Conservation (phyloP, 2,329 filamentous ascomycete genomes). For the Neurospora crassa region DNA sequence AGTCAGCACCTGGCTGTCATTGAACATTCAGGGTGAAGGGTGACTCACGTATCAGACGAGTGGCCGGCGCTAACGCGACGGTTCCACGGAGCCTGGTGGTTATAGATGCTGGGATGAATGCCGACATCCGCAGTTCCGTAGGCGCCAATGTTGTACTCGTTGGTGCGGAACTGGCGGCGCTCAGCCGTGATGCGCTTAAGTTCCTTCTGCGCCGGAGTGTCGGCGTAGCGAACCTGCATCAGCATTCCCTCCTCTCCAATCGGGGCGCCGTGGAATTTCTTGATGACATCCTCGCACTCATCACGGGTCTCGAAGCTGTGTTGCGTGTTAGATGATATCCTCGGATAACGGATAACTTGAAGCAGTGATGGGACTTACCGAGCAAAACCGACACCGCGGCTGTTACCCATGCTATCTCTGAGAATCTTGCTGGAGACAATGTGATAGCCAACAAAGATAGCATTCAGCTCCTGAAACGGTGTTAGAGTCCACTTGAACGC, state of each 20-base stretch:
- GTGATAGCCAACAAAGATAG: conserved; percentile 68
- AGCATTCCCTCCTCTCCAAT: conserved; percentile 72
- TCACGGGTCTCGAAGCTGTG: conserved; percentile 79
- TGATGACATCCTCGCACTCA: conserved; percentile 82
- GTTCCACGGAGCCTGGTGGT: conserved; percentile 27
- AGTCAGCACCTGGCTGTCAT: neutral
- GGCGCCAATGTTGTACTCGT: conserved; percentile 78
- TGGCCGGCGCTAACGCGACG: conserved; percentile 19
- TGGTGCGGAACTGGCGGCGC: conserved; percentile 88
- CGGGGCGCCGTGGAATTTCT: conserved; percentile 70
- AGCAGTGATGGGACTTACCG: conserved; percentile 49
- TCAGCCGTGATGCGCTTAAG: conserved; percentile 94
- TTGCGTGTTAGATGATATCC: conserved; percentile 14
- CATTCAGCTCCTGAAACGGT: conserved; percentile 54
- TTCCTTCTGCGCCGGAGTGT: conserved; percentile 93
- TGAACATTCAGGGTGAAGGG: neutral
- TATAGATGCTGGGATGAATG: conserved; percentile 39
- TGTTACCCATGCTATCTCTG: conserved; percentile 82
- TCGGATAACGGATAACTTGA: neutral
- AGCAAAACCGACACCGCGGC: conserved; percentile 94
- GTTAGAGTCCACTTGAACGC: conserved; percentile 9
- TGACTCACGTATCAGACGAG: conserved; percentile 16
- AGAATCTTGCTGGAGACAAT: conserved; percentile 94
- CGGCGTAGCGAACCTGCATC: conserved; percentile 91
- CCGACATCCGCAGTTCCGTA: conserved; percentile 55